Base-by-base conservation (phyloP, 2,329 filamentous ascomycete genomes). In the Sporothrix schenckii region DNA sequence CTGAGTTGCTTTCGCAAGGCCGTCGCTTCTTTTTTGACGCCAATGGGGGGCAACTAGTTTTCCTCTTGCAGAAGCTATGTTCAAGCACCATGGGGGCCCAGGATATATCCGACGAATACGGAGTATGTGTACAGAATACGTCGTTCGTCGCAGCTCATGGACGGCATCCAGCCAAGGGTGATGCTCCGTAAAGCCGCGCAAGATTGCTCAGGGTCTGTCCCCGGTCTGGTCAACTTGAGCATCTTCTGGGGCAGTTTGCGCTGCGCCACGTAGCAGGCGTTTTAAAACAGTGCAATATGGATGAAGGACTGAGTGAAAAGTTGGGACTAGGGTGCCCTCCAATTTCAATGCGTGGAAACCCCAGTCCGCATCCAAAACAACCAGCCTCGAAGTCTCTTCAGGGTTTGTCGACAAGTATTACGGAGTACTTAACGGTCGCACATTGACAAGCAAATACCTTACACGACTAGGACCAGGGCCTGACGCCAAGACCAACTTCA, bases 301-400 rank as follows among this genome's bases (percentile, higher is more conserved):
- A 1, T n/a, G 44, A 19, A 30, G 30, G 27, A 58, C 4, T 34
- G 34, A 19, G 56, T 61, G 21, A 13, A 39, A 19, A 39, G 14
- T 69, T 19, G 54, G 53, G 27, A 10, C 24, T 39, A 68, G 56
- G 44, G n/a, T 60, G 24, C 27, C 47, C 24, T 63, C 47, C 47
- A 69, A 61, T 69, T 63, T 69, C 47, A 61, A 63, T 61, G 67
- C 56, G 11, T 52, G 24, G 34, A n/a, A 61, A 68, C 52, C 66
- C 66, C 66, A 41, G 52, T 34, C 67, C 2, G 5, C 3, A 19
- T 53, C 56, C 67, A 61, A 61, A 69, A 61, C 54, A 7, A 63
- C 56, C 67, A 52, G 67, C 67, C 47, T 63, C 14, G 56, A 44
- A 47, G 67, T 30, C 4, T 21, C 56, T 61, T 34, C 58, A 61